These are phyloP conservation scores for Elsinoe fawcettii DNA, from an alignment of 2,329 filamentous ascomycete species.

Conservation along the genomic window DNA sequence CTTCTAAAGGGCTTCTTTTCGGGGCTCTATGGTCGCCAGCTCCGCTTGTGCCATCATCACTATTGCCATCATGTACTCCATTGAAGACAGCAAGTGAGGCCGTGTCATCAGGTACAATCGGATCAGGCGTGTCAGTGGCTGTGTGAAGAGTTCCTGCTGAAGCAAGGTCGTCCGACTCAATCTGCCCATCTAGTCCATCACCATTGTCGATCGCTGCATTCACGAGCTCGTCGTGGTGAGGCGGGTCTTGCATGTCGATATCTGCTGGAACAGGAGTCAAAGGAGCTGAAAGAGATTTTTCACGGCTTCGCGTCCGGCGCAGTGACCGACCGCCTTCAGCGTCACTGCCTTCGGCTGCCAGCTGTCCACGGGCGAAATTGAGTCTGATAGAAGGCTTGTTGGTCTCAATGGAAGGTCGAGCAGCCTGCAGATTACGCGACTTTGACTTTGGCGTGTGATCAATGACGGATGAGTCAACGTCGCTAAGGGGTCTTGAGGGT, in stretches of 20 bases:
- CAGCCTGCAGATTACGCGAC: neutral
- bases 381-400: conserved; percentile 4
- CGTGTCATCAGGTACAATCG: neutral
- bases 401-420: conserved; percentile 10
- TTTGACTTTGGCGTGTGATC: conserved; percentile 28
- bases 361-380: neutral
- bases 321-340: neutral
- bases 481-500: neutral
- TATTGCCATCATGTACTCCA: neutral
- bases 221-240: neutral
- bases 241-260: neutral
- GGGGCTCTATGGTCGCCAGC: neutral
- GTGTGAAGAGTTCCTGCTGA: neutral
- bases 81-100: neutral
- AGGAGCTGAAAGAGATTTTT: neutral
- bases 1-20: conserved; percentile 11
- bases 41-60: neutral
- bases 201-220: neutral
- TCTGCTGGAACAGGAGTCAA: conserved; percentile 1
- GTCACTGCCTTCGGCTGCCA: neutral
- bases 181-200: neutral
- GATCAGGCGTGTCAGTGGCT: neutral
- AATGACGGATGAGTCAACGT: conserved; percentile 21
- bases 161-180: neutral
- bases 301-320: neutral